phyloP scores from a whole-genome alignment of 148 eudicot species.

The Suaeda aralocaspica region DNA sequence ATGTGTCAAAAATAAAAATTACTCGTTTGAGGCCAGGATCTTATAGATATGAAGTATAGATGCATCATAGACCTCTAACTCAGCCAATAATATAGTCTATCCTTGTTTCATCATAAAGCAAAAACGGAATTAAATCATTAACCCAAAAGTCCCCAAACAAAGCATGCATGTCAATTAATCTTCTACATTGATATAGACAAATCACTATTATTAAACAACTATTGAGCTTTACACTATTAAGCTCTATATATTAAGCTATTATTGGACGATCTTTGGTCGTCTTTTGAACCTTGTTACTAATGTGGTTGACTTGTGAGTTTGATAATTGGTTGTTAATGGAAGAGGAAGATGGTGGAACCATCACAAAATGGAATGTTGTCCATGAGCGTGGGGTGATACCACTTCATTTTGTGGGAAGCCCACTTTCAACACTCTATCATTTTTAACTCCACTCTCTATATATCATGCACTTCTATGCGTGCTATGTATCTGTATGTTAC shows the following conservation, averaged over 20 bases:
- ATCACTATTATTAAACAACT: too few relatives aligned
- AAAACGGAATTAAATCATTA: too few relatives aligned
- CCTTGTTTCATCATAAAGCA: too few relatives aligned
- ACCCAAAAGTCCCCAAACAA: not conserved
- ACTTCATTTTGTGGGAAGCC: constrained; percentile 19
- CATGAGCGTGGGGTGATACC: constrained; percentile 21
- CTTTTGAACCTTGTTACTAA: too few relatives aligned
- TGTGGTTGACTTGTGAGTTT: not conserved
- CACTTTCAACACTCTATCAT: not conserved
- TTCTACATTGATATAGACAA: not conserved
- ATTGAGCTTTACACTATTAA: too few relatives aligned
- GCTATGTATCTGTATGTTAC: not conserved
- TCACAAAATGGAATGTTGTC: not conserved
- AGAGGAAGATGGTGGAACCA: not conserved
- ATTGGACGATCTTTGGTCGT: not conserved
- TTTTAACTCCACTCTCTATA: not conserved
- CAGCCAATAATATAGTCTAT: too few relatives aligned
- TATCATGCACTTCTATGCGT: not conserved
- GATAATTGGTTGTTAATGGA: not conserved
- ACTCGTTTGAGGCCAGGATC: too few relatives aligned
- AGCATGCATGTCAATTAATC: not conserved
- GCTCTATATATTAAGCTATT: too few relatives aligned
- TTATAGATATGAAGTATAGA: too few relatives aligned
- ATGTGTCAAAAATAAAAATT: too few relatives aligned
- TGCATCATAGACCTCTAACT: too few relatives aligned